Conservation (phyloP, 306 rosid genomes). For the Argentina anserina region DNA sequence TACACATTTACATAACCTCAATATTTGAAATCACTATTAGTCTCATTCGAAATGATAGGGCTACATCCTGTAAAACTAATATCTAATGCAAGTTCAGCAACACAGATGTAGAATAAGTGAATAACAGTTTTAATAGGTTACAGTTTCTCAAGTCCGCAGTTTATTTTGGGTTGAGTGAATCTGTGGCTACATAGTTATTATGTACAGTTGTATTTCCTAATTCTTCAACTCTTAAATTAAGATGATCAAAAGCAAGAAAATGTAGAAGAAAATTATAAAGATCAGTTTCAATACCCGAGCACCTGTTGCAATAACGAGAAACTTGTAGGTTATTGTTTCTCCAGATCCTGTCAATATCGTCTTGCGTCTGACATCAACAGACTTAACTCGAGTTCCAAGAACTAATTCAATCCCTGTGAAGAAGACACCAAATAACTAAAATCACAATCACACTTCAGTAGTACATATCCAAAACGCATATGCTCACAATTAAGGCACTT, state of each 20-base stretch:
- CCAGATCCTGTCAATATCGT: constrained; percentile 82
- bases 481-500: constrained; percentile 9
- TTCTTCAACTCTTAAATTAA: background rate
- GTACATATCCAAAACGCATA: constrained; percentile 14
- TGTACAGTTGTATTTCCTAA: background rate
- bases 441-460: constrained; percentile 1
- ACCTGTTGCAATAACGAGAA: constrained; percentile 94
- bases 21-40: background rate
- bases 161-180: background rate
- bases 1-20: background rate
- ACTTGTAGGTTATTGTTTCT: constrained; percentile 93
- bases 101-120: background rate
- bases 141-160: background rate
- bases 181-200: background rate
- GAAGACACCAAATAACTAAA: constrained; percentile 5
- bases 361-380: constrained; percentile 90
- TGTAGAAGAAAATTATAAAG: constrained; percentile 18
- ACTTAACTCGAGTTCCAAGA: constrained; percentile 91
- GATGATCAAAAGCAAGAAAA: constrained; percentile 12
- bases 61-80: background rate
- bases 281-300: constrained; percentile 88
- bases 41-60: background rate
- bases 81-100: background rate
- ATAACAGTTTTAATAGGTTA: background rate
- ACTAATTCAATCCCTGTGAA: constrained; percentile 79